Evolutionary conservation across 805 yeast genomes (phyloP).

Genomic region (Candida easanensis): DNA sequence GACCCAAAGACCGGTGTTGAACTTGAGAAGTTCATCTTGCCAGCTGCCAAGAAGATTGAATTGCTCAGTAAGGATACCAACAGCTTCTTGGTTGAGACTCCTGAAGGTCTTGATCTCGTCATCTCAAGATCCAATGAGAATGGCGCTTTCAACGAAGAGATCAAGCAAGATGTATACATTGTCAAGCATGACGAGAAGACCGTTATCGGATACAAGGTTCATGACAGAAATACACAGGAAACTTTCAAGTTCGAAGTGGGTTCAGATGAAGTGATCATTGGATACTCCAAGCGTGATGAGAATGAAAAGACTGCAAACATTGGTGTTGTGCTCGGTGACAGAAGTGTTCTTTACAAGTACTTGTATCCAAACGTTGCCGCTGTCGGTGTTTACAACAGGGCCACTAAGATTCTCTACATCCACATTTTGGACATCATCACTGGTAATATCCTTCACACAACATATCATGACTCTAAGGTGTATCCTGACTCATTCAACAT

Average conservation of each 20-base stretch:
- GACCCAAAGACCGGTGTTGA: constrained; percentile 31
- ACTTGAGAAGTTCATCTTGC: constrained; percentile 14
- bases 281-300: constrained; percentile 38
- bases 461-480: constrained; percentile 30
- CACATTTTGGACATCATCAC: constrained; percentile 64
- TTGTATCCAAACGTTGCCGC: constrained; percentile 9
- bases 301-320: constrained; percentile 48
- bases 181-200: constrained; percentile 25
- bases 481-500: constrained; percentile 41
- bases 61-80: constrained; percentile 17
- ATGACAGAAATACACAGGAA: not conserved
- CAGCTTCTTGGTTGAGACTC: constrained; percentile 18
- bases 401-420: constrained; percentile 36
- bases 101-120: constrained; percentile 19
- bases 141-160: no score
- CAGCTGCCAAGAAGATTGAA: constrained; percentile 10
- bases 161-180: constrained; percentile 20
- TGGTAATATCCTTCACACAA: constrained; percentile 51
- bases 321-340: constrained; percentile 39
- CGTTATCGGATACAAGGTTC: constrained; percentile 24
- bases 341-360: constrained; percentile 17
- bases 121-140: constrained; percentile 6
- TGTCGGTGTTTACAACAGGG: constrained; percentile 13
- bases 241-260: constrained; percentile 1
- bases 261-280: constrained; percentile 32